Percentiles rank a stretch among this genome's conserved stretches.
phyloP scores from a whole-genome alignment of 306 rosid genomes.

The Dryas octopetala region DNA sequence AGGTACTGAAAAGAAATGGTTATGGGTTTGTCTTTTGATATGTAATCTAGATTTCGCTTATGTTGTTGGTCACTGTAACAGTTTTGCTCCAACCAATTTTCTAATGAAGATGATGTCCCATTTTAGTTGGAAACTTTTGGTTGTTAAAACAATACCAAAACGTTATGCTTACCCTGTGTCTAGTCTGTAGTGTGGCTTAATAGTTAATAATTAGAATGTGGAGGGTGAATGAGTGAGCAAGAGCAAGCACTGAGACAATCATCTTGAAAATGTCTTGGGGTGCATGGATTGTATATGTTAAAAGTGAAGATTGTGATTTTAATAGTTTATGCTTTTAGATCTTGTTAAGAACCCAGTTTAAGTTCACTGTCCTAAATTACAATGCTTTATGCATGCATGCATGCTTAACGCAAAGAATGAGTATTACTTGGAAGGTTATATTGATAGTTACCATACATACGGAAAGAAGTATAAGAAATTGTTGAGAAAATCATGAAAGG shows the following conservation, averaged over 20 bases:
- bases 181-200: neutral
- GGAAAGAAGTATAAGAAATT: neutral
- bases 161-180: neutral
- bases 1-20: constrained; percentile 7
- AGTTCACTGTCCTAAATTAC: neutral
- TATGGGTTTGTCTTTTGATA: constrained; percentile 2
- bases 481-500: neutral
- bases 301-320: neutral
- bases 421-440: neutral
- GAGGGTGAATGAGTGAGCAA: neutral
- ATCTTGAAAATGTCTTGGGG: neutral
- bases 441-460: neutral
- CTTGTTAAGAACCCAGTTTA: neutral
- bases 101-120: neutral
- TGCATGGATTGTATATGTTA: neutral
- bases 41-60: constrained; percentile 19
- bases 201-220: neutral
- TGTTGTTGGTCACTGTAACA: constrained; percentile 8
- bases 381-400: neutral
- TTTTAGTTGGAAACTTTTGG: constrained; percentile 1
- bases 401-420: neutral
- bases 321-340: neutral
- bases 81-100: constrained; percentile 13
- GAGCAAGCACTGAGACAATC: neutral
- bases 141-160: neutral